Conservation (phyloP, 495 filamentous ascomycete genomes). For the Neurospora tetraspora region DNA sequence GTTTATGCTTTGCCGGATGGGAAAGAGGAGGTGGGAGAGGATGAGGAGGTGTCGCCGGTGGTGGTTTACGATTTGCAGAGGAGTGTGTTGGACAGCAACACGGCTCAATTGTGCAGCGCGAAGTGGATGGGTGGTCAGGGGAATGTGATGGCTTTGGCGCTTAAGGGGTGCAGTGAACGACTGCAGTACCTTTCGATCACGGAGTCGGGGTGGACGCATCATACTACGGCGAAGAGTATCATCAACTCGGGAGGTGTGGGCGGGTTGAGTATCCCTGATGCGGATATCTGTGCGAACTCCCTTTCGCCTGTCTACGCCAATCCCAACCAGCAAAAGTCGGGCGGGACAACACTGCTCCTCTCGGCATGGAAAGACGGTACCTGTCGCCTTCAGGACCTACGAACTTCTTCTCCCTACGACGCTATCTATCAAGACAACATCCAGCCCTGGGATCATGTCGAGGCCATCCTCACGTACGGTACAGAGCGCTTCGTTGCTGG, state of each 20-base stretch:
- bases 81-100: not conserved
- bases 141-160: slow-evolving; percentile 24
- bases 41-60: slow-evolving; percentile 6
- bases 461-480: slow-evolving; percentile 31
- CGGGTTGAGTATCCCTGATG: not conserved
- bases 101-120: slow-evolving; percentile 17
- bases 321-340: slow-evolving; percentile 6
- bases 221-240: slow-evolving; percentile 14
- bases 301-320: slow-evolving; percentile 27
- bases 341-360: slow-evolving; percentile 28
- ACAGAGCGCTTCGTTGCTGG: slow-evolving; percentile 33
- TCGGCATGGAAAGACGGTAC: slow-evolving; percentile 39
- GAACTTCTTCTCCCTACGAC: slow-evolving; percentile 26
- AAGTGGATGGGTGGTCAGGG: slow-evolving; percentile 27
- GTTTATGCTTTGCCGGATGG: slow-evolving; percentile 17
- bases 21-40: not conserved
- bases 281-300: slow-evolving; percentile 21
- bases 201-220: slow-evolving; percentile 26
- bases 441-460: slow-evolving; percentile 27
- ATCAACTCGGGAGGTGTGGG: not conserved
- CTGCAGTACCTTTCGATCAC: slow-evolving; percentile 31
- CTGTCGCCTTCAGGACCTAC: slow-evolving; percentile 33
- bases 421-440: slow-evolving; percentile 36
- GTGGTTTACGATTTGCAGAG: slow-evolving; percentile 12
- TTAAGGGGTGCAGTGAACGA: slow-evolving; percentile 24